Evolutionary conservation across 768 basidiomycete genomes (phyloP).

Genomic region (Hygrocybe coccinea): DNA sequence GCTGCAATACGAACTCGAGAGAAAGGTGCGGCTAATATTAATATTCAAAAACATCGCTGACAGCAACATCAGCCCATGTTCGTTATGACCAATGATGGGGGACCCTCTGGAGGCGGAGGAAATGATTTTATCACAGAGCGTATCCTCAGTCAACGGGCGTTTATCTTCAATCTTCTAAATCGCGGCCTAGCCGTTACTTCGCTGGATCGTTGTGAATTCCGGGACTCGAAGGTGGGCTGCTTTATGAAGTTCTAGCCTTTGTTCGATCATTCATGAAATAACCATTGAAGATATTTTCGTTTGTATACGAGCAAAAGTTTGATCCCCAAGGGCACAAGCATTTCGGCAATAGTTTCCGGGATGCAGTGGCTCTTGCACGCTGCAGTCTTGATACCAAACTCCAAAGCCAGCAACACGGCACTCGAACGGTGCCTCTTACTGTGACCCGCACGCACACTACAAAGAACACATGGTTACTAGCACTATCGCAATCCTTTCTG

Average conservation of each 20-base stretch:
- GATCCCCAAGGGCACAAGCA: slow-evolving; percentile 11
- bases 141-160: slow-evolving; percentile 44
- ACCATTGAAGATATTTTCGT: slow-evolving; percentile 49
- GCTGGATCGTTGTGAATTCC: slow-evolving; percentile 52
- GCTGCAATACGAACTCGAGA: slow-evolving; percentile 38
- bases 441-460: too few species aligned
- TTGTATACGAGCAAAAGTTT: slow-evolving; percentile 43
- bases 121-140: slow-evolving; percentile 15
- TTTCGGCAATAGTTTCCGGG: slow-evolving; percentile 13
- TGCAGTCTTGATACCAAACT: slow-evolving; percentile 7
- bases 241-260: not conserved
- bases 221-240: slow-evolving; percentile 53
- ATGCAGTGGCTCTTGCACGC: slow-evolving; percentile 1
- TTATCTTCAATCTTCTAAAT: slow-evolving; percentile 47
- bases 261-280: not conserved
- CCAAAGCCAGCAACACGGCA: not conserved
- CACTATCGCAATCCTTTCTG: slow-evolving; percentile 7
- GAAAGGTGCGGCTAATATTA: slow-evolving; percentile 31
- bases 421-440: not conserved
- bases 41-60: not conserved
- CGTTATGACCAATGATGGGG: slow-evolving; percentile 54
- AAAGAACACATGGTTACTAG: not conserved
- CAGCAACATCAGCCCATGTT: slow-evolving; percentile 55
- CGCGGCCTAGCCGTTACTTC: slow-evolving; percentile 47
- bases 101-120: slow-evolving; percentile 14